A percentile compares a stretch with the other conserved stretches of the same genome.
Evolutionary conservation across 139 green algal genomes (phyloP).

Genomic region (Chlamydomonas sphaeroides): DNA sequence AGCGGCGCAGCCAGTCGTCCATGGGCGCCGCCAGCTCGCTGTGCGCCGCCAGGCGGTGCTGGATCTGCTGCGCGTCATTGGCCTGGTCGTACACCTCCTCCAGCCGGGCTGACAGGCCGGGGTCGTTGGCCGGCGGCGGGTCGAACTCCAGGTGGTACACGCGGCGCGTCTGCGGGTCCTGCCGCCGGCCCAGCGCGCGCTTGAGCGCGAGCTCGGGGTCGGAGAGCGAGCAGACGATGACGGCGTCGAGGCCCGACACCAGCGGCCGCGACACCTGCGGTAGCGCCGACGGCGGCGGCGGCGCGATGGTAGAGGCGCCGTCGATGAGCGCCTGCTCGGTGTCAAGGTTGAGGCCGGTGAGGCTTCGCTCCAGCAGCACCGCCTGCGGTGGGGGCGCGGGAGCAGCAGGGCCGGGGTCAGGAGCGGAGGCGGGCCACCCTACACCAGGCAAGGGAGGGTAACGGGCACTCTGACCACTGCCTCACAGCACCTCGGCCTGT

Average conservation of each 20-base stretch:
- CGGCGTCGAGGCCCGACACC: conserved; percentile 72
- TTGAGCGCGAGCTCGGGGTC: conserved; percentile 52
- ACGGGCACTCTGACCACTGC: too few relatives aligned
- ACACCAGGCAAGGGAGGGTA: too few relatives aligned
- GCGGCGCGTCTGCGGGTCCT: conserved; percentile 62
- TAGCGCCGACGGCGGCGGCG: conserved; percentile 55
- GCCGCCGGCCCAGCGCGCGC: conserved; percentile 55
- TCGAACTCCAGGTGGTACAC: conserved; percentile 84
- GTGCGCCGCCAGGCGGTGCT: conserved; percentile 54
- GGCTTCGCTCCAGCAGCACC: conserved; percentile 69
- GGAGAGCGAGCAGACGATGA: conserved; percentile 59
- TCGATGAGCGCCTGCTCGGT: conserved; percentile 56
- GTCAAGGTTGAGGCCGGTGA: conserved; percentile 83
- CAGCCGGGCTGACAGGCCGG: conserved; percentile 69
- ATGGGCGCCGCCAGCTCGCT: conserved; percentile 1
- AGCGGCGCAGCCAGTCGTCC: conserved; percentile 68
- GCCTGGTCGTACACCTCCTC: conserved; percentile 47
- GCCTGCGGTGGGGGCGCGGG: too few relatives aligned
- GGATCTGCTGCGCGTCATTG: conserved; percentile 64
- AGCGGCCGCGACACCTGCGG: conserved; percentile 59
- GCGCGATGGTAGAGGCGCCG: conserved; percentile 62
- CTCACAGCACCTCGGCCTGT: too few relatives aligned
- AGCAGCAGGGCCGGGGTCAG: too few relatives aligned
- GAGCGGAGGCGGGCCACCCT: too few relatives aligned
- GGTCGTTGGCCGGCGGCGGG: conserved; percentile 69